A percentile compares a stretch with the other conserved stretches of the same genome.
phyloP scores from a whole-genome alignment of 805 yeast species.

The Starmerella gropengiesseri region DNA sequence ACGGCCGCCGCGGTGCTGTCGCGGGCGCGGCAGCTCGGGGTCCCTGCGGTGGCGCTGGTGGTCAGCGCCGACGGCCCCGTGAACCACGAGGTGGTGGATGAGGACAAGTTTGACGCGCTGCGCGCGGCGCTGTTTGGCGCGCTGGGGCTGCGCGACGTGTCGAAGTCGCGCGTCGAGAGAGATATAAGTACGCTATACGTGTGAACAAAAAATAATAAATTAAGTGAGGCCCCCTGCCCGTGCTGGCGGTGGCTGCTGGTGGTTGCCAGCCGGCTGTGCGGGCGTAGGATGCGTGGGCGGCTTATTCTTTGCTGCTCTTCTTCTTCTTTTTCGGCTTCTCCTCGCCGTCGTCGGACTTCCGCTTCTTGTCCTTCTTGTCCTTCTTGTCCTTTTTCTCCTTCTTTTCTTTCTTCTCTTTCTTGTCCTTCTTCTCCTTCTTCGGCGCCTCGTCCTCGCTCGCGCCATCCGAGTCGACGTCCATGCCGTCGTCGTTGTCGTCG shows the following conservation, averaged over 20 bases:
- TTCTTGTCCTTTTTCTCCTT: conserved; percentile 42
- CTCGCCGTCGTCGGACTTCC: conserved; percentile 29
- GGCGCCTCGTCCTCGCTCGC: conserved; percentile 39
- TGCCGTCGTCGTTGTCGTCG: conserved; percentile 33
- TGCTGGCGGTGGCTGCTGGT: no score
- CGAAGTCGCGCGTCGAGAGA: conserved; percentile 6
- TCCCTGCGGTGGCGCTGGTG: conserved; percentile 25
- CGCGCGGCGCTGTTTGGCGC: conserved; percentile 6
- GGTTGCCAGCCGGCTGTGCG: no score
- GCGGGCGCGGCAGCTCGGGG: conserved; percentile 20
- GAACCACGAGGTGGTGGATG: conserved; percentile 26
- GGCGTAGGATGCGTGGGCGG: neutral
- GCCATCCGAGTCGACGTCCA: conserved; percentile 35
- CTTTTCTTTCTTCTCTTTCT: conserved; percentile 38
- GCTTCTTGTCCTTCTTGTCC: conserved; percentile 42
- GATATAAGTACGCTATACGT: conserved; percentile 20
- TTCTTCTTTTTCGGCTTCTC: conserved; percentile 41
- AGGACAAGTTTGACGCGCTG: conserved; percentile 8
- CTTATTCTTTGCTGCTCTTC: conserved; percentile 38
- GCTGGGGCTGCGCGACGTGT: conserved; percentile 4
- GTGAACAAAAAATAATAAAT: conserved; percentile 1
- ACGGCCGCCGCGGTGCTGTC: conserved; percentile 27
- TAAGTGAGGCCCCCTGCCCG: neutral
- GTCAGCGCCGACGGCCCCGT: conserved; percentile 29
- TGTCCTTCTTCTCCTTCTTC: conserved; percentile 45